phyloP scores from a whole-genome alignment of 192 early-diverging fungal genomes.

The Glomus cerebriforme region DNA sequence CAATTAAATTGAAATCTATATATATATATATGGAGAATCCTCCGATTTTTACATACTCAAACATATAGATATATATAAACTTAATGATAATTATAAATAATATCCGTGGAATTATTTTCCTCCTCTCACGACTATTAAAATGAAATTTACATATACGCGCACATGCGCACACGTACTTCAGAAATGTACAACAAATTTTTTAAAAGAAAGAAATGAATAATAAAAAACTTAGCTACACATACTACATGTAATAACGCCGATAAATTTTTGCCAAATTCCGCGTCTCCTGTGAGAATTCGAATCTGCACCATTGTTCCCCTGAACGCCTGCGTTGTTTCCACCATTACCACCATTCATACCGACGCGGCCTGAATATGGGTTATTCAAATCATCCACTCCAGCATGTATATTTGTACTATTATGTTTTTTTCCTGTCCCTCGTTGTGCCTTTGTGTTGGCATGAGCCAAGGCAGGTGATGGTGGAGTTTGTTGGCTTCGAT shows the following conservation, averaged over 20 bases:
- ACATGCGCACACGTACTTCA: neutral
- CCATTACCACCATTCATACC: slow-evolving; percentile 31
- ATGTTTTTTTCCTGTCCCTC: slow-evolving; percentile 15
- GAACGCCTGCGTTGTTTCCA: slow-evolving; percentile 17
- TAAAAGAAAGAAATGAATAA: slow-evolving; percentile 7
- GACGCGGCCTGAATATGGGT: slow-evolving; percentile 6
- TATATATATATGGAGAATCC: neutral
- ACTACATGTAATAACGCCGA: slow-evolving; percentile 51
- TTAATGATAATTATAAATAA: neutral
- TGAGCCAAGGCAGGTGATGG: slow-evolving; percentile 10
- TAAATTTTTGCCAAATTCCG: slow-evolving; percentile 46
- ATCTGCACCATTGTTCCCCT: slow-evolving; percentile 29
- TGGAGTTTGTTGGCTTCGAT: slow-evolving; percentile 20
- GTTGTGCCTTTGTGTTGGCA: neutral
- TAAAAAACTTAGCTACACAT: slow-evolving; percentile 37
- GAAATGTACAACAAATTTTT: neutral
- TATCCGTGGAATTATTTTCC: neutral
- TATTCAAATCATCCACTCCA: slow-evolving; percentile 29
- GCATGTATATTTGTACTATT: neutral
- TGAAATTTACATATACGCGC: neutral
- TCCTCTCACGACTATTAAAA: neutral
- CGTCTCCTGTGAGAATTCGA: slow-evolving; percentile 29
- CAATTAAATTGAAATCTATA: neutral
- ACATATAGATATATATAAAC: neutral
- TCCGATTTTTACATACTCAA: neutral